A percentile compares a stretch with the other conserved stretches of the same genome.
Conservation (phyloP, 2,329 filamentous ascomycete genomes). For the Cordyceps pruinosa region DNA sequence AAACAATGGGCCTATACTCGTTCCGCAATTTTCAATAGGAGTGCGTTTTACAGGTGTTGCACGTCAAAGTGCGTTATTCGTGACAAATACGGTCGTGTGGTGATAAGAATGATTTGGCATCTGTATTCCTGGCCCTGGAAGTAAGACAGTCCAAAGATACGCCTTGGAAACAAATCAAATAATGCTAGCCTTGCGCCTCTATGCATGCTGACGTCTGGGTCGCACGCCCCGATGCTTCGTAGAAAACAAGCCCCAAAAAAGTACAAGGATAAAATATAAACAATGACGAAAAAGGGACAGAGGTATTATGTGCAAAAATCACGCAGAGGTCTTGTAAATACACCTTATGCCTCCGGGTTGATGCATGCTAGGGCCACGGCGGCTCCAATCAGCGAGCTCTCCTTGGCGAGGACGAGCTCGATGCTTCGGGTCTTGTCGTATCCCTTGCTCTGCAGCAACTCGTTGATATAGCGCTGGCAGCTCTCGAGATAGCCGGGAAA, state of each 20-base stretch:
- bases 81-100: not conserved
- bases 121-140: constrained; percentile 3
- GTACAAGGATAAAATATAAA: not conserved
- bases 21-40: too few species aligned
- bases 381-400: constrained; percentile 69
- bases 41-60: too few species aligned
- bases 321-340: constrained; percentile 8
- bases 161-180: constrained; percentile 8
- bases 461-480: constrained; percentile 58
- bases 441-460: constrained; percentile 39
- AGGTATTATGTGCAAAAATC: constrained; percentile 10
- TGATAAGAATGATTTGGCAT: not conserved
- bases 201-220: constrained; percentile 14
- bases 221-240: constrained; percentile 11
- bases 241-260: not conserved
- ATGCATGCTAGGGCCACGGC: constrained; percentile 58
- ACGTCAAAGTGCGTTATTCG: too few species aligned
- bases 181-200: constrained; percentile 18
- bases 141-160: constrained; percentile 12
- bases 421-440: constrained; percentile 38
- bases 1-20: too few species aligned
- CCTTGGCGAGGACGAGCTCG: constrained; percentile 60
- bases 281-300: not conserved
- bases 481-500: constrained; percentile 60
- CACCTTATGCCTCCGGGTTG: constrained; percentile 17